Base-by-base conservation (phyloP, 2,329 filamentous ascomycete genomes). In the Drechslerella coelobrocha region DNA sequence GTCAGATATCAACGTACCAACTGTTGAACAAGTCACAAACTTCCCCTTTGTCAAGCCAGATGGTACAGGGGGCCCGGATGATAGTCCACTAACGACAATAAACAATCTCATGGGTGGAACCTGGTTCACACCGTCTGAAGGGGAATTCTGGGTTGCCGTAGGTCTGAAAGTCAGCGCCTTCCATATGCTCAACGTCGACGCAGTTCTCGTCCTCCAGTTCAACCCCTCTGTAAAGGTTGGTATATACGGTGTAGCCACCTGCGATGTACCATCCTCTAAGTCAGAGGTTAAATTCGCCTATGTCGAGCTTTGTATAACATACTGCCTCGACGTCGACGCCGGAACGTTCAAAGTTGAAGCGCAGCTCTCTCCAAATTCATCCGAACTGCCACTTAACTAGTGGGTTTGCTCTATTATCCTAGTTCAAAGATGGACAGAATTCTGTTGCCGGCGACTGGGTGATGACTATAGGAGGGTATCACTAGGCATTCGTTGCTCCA, bases 391-490 rank as follows among this genome's bases (percentile, higher is more conserved):
- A 80, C 72, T 72, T 82, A 0, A 78, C 75, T 0, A 81, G 81
- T 1, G 81, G 81, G 0, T 79, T 80, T 51, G 81, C 78, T 0
- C 73, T 82, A 0, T 78, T 73, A 59, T 78, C 76, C 61, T 82
- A 79, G 78, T 81, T 80, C 45, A 76, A 73, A 6, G 61, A 43
- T 17, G 39, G 43, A 5, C 48, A 74, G 1, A 72, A 76, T 26
- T 24, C 6, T 3, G 55, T 73, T 14, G 61, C 73, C 2, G 81
- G 81, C 1, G 75, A 82, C 61, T 82, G 74, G 47, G 81, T 82
- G 21, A 80, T 82, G 57, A 79, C 78, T 1, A 53, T 82, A n/a
- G 81, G 81, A 8, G 81, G 81, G 1, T 83, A 81, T 68, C 81
- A 83, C 66, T 75, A 68, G 3, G 74, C 76, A 0, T 83, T 77